These are phyloP conservation scores for Sporopachydermia quercuum DNA, from an alignment of 805 yeast genomes.

Conservation along the genomic window DNA sequence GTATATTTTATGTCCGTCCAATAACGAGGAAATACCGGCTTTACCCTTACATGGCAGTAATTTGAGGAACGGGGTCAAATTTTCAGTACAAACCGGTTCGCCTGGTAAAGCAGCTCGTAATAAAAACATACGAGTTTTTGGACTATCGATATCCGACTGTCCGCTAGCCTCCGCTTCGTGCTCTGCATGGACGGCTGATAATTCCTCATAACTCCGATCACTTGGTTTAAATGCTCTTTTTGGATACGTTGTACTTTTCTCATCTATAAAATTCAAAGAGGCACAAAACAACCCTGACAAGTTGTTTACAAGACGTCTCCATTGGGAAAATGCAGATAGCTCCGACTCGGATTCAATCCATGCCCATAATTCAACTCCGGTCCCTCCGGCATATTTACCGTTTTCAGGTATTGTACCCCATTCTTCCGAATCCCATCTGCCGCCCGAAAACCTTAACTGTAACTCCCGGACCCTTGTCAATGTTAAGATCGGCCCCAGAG, in stretches of 20 bases:
- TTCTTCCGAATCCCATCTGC: conserved; percentile 82
- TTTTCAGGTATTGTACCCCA: conserved; percentile 75
- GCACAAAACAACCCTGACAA: conserved; percentile 92
- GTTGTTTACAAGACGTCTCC: conserved; percentile 61
- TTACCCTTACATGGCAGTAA: conserved; percentile 84
- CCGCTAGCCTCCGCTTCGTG: conserved; percentile 7
- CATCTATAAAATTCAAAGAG: conserved; percentile 77
- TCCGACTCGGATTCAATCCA: conserved; percentile 48
- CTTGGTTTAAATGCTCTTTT: conserved; percentile 23
- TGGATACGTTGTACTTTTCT: conserved; percentile 61
- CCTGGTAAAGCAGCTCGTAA: conserved; percentile 82
- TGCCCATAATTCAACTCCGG: conserved; percentile 93
- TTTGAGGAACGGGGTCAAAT: conserved; percentile 84
- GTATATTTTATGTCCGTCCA: conserved; percentile 83
- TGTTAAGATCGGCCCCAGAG: conserved; percentile 63
- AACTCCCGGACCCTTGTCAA: conserved; percentile 56
- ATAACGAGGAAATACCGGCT: conserved; percentile 69
- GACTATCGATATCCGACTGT: conserved; percentile 5
- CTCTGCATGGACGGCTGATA: conserved; percentile 15
- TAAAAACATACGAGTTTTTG: conserved; percentile 30
- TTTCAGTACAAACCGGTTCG: conserved; percentile 94
- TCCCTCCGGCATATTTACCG: conserved; percentile 74
- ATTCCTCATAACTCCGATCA: conserved; percentile 13
- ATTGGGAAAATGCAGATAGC: conserved; percentile 40
- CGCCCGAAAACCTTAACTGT: conserved; percentile 80